Base-by-base conservation (phyloP, 768 basidiomycete species). In the Sporobolomyces phaffii region DNA sequence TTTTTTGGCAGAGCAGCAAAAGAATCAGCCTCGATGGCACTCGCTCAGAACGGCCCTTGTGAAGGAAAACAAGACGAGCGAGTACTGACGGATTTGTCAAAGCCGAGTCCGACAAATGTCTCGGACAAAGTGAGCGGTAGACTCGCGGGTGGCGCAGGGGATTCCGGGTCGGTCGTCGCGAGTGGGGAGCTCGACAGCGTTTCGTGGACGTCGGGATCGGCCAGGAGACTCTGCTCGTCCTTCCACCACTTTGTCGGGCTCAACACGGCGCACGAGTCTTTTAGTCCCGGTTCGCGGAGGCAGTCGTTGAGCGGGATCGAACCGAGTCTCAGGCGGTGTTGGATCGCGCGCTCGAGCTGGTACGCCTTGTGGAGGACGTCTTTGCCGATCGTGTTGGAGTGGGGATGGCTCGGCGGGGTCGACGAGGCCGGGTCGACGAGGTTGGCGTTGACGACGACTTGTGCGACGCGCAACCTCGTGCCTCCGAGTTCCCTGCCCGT, bases 161-260 rank as follows among this genome's bases (percentile, higher is more conserved):
- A 43, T 2, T n/a, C n/a, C 52, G 14, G 5, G 22, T 14, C 36
- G 6, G 24, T 50, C 48, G 48, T 31, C 48, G 28, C 22, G 71
- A 87, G 87, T 44, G 80, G 78, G 41, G 79, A 78, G 45, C 77
- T 62, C 65, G 81, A 82, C 65, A 91, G 79, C 2, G 87, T 85
- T 56, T 83, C 81, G 60, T 85, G 77, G 33, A 90, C 36, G 56
- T 64, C 58, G 74, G 88, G 87, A 8, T 82, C 79, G 47, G 74
- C 77, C 36, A 91, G 77, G 20, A 78, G 74, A 15, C 80, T 78
- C 75, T 82, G 80, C 73, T 89, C 83, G 73, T 88, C 81, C 43
- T 81, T 74, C 90, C 89, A 91, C 75, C 88, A 90, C 11, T 82
- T 82, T 33, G 87, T 79, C 8, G 90, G 90, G 33, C 87, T 88